phyloP scores from a whole-genome alignment of 1,284 basidiomycete genomes.

The Ustilago shanxiensis region DNA sequence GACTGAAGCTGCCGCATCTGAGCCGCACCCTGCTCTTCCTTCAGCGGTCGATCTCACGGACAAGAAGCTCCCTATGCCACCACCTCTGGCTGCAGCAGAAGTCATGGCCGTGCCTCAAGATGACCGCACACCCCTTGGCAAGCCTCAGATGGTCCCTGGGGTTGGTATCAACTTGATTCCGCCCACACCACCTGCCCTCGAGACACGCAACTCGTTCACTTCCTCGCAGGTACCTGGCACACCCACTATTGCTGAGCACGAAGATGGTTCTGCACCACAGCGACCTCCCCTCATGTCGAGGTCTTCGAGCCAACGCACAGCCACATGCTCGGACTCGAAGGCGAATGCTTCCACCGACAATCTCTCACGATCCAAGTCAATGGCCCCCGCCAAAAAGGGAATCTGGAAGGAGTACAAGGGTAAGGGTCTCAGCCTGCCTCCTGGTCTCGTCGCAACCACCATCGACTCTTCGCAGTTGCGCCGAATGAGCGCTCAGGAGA shows the following conservation, averaged over 20 bases:
- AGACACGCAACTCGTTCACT: constrained; percentile 42
- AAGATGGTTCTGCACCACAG: constrained; percentile 22
- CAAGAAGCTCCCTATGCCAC: constrained; percentile 59
- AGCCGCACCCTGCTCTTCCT: constrained; percentile 7
- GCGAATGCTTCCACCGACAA: constrained; percentile 8
- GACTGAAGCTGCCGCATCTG: constrained; percentile 4
- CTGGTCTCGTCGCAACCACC: constrained; percentile 57
- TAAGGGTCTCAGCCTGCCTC: constrained; percentile 57
- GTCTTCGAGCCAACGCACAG: constrained; percentile 50
- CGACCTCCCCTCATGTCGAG: constrained; percentile 43
- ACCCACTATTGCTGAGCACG: constrained; percentile 35
- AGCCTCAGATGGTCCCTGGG: constrained; percentile 21
- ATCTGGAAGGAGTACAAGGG: constrained; percentile 55
- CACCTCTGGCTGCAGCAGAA: constrained; percentile 40
- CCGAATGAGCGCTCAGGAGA: constrained; percentile 27
- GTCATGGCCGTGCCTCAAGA: constrained; percentile 30
- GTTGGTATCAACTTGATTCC: constrained; percentile 65
- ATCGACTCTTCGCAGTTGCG: constrained; percentile 51
- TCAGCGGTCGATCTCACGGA: constrained; percentile 13
- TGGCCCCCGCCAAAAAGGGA: constrained; percentile 36
- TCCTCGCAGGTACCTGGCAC: constrained; percentile 40
- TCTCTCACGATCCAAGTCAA: constrained; percentile 41
- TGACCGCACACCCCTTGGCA: constrained; percentile 50
- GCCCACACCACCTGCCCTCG: constrained; percentile 62
- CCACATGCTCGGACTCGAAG: constrained; percentile 19